phyloP scores from a whole-genome alignment of 2,329 filamentous ascomycete species.

The Paracorniculantispora psalliotae region DNA sequence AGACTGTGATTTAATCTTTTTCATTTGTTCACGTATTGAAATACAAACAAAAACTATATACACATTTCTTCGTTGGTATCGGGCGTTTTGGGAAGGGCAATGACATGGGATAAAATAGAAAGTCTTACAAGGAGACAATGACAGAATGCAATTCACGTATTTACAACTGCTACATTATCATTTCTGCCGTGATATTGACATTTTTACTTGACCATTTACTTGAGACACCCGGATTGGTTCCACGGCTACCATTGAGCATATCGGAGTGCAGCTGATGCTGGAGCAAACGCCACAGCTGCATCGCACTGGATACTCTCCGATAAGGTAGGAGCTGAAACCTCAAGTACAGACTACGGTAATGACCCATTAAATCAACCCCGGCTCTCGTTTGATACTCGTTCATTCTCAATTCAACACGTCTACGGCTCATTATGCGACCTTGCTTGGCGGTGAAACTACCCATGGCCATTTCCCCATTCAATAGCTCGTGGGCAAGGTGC shows the following conservation, averaged over 20 bases:
- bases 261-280: not conserved
- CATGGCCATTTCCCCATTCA: no score
- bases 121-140: not conserved
- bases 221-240: no score
- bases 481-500: no score
- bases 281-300: not conserved
- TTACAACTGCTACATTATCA: not conserved
- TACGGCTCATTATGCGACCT: no score
- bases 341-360: no score
- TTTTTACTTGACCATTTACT: not conserved
- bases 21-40: not conserved
- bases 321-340: no score
- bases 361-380: no score
- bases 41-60: not conserved
- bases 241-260: no score
- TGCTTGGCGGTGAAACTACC: no score
- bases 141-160: not conserved
- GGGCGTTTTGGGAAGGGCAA: slow-evolving; percentile 1
- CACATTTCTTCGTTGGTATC: not conserved
- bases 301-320: not conserved
- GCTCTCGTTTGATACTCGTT: no score
- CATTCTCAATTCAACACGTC: no score
- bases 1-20: slow-evolving; percentile 14
- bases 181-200: not conserved
- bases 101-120: not conserved